Percentiles rank a stretch among this genome's conserved stretches.
Conservation (phyloP, 495 filamentous ascomycete species). For the Amorphotheca resinae region DNA sequence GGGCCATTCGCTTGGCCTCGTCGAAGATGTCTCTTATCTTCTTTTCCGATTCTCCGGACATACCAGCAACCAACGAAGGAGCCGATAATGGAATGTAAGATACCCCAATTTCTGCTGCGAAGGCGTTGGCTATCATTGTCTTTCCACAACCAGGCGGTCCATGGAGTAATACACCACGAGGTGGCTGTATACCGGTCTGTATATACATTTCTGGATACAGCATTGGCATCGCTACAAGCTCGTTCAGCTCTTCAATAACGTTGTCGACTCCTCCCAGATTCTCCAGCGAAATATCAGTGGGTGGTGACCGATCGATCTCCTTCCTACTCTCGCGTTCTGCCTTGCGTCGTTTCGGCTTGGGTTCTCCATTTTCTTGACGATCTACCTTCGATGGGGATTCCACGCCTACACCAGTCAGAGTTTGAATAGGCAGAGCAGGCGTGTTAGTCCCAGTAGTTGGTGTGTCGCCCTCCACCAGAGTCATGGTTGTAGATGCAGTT, state of each 20-base stretch:
- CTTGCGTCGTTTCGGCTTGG: slow-evolving; percentile 53
- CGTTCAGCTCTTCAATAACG: slow-evolving; percentile 62
- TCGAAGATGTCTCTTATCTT: slow-evolving; percentile 85
- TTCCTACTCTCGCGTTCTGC: slow-evolving; percentile 25
- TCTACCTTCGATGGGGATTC: slow-evolving; percentile 20
- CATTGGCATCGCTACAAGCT: slow-evolving; percentile 74
- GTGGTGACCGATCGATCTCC: slow-evolving; percentile 53
- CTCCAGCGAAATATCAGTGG: slow-evolving; percentile 59
- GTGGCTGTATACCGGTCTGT: slow-evolving; percentile 58
- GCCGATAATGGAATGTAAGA: slow-evolving; percentile 84
- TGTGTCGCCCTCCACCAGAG: slow-evolving; percentile 14
- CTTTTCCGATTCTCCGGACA: slow-evolving; percentile 95
- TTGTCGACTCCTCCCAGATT: slow-evolving; percentile 82
- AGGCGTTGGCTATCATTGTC: slow-evolving; percentile 84
- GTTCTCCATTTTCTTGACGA: slow-evolving; percentile 53
- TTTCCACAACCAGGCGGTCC: slow-evolving; percentile 94
- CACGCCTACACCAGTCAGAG: slow-evolving; percentile 20
- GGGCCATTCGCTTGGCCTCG: slow-evolving; percentile 75
- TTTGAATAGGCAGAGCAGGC: slow-evolving; percentile 11
- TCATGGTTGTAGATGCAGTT: slow-evolving; percentile 24
- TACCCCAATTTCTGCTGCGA: slow-evolving; percentile 73
- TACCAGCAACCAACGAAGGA: slow-evolving; percentile 80
- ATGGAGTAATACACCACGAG: slow-evolving; percentile 82
- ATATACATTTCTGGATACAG: slow-evolving; percentile 45
- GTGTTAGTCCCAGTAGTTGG: slow-evolving; percentile 12